Evolutionary conservation across 192 early-diverging fungal genomes (phyloP).

Genomic region (Coemansia sp.): DNA sequence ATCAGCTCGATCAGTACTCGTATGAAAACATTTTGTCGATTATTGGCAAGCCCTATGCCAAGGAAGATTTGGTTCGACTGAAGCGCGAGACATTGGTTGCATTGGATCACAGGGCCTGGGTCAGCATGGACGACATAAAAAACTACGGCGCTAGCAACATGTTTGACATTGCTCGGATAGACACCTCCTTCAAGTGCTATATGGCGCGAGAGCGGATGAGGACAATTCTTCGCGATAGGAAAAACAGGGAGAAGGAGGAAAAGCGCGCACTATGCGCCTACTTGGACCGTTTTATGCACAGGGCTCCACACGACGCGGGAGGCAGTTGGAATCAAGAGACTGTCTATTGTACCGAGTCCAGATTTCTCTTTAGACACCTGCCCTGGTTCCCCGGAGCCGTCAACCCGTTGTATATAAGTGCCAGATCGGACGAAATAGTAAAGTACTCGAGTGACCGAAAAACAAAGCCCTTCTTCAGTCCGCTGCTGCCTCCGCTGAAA

Average conservation of each 20-base stretch:
- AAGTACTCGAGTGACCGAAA: constrained; percentile 1
- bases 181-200: constrained; percentile 15
- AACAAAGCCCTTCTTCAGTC: constrained; percentile 4
- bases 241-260: neutral
- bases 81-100: constrained; percentile 15
- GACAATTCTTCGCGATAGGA: neutral
- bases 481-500: neutral
- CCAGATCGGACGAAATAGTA: constrained; percentile 20
- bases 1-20: too few relatives aligned
- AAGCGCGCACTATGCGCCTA: constrained; percentile 1
- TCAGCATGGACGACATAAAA: constrained; percentile 11
- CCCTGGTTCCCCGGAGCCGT: constrained; percentile 36
- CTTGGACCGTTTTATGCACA: constrained; percentile 29
- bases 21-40: neutral
- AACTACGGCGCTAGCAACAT: constrained; percentile 21
- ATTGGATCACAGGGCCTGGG: constrained; percentile 21
- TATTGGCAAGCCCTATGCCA: neutral
- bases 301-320: constrained; percentile 27
- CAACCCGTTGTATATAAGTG: constrained; percentile 23
- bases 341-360: constrained; percentile 25
- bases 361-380: constrained; percentile 40
- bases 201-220: neutral
- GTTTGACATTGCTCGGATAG: constrained; percentile 20
- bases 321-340: constrained; percentile 35
- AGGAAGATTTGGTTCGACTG: constrained; percentile 15